A percentile compares a stretch with the other conserved stretches of the same genome.
Evolutionary conservation across 345 rosid genomes (phyloP).

Genomic region (Salix udensis): DNA sequence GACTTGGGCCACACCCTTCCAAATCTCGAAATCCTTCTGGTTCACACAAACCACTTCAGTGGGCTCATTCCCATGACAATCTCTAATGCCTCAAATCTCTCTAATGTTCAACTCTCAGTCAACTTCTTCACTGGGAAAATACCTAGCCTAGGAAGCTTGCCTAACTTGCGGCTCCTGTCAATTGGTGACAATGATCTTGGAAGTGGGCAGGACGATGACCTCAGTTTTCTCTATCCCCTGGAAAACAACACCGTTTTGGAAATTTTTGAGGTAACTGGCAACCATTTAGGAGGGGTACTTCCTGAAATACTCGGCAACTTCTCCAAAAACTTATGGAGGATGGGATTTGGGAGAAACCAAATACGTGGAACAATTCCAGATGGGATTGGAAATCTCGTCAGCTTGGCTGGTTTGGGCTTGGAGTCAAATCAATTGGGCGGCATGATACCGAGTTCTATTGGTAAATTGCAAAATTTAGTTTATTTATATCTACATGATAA

Average conservation of each 20-base stretch:
- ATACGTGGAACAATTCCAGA: no score
- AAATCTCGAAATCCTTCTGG: neutral
- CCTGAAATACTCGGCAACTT: neutral
- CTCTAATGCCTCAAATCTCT: neutral
- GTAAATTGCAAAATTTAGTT: no score
- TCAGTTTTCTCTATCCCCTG: neutral
- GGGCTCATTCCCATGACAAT: neutral
- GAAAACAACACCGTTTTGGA: neutral
- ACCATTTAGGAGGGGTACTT: neutral
- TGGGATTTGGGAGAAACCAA: no score
- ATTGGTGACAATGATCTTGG: neutral
- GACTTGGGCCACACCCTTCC: constrained; percentile 15
- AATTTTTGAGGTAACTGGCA: neutral
- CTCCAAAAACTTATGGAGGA: neutral
- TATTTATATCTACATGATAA: no score
- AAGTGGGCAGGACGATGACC: neutral
- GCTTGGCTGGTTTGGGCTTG: no score
- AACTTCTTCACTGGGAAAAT: neutral
- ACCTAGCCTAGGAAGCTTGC: neutral
- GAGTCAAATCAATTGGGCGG: no score
- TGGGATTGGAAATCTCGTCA: no score
- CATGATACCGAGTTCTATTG: no score
- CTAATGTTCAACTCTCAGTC: neutral
- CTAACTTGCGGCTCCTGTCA: neutral
- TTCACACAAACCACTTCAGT: neutral